A percentile compares a stretch with the other conserved stretches of the same genome.
phyloP scores from a whole-genome alignment of 139 green algal species.

The Deuterostichococcus epilithicus region DNA sequence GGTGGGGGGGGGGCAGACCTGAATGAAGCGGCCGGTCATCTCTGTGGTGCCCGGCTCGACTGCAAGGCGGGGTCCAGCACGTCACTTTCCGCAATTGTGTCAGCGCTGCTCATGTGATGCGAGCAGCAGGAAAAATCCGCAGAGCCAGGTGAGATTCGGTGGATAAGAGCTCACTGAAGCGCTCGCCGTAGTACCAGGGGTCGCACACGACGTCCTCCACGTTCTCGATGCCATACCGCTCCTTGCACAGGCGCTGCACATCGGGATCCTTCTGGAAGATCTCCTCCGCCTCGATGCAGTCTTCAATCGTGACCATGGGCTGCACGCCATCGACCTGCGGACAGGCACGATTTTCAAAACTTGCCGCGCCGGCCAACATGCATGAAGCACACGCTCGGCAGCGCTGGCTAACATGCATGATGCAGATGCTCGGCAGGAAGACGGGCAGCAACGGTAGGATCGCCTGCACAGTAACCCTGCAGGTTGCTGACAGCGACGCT shows the following conservation, averaged over 20 bases:
- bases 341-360: neutral
- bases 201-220: slow-evolving; percentile 54
- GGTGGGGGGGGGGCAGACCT: slow-evolving; percentile 6
- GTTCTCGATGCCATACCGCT: slow-evolving; percentile 64
- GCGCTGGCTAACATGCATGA: too few species aligned
- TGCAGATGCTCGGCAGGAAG: too few species aligned
- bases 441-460: too few species aligned
- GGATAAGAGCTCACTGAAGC: slow-evolving; percentile 3
- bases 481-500: neutral
- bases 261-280: slow-evolving; percentile 43
- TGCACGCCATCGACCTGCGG: slow-evolving; percentile 58
- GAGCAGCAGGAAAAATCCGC: too few species aligned
- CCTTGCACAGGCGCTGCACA: slow-evolving; percentile 43
- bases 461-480: too few species aligned
- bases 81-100: too few species aligned
- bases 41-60: neutral
- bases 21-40: slow-evolving; percentile 1
- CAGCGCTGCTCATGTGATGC: too few species aligned
- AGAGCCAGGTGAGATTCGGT: too few species aligned
- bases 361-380: too few species aligned
- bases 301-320: slow-evolving; percentile 60
- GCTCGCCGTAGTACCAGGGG: slow-evolving; percentile 52
- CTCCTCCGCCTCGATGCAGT: slow-evolving; percentile 61
- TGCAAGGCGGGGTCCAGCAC: too few species aligned
- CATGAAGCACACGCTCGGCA: too few species aligned